A percentile compares a stretch with the other conserved stretches of the same genome.
phyloP scores from a whole-genome alignment of 2,329 filamentous ascomycete species.

The Torrubiella hemipterigena region DNA sequence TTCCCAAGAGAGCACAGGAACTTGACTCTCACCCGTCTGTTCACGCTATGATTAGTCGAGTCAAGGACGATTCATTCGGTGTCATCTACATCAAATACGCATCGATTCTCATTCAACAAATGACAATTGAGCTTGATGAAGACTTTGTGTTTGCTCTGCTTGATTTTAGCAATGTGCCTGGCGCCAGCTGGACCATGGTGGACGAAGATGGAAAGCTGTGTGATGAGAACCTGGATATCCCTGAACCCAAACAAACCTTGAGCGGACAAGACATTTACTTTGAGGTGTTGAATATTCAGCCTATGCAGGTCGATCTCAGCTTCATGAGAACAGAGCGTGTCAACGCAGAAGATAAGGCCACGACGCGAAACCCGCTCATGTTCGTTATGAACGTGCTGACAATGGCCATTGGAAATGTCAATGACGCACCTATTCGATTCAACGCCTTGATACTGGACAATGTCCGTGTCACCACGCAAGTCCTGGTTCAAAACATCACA shows the following conservation, averaged over 20 bases:
- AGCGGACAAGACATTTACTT: conserved; percentile 94
- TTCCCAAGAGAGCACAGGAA: conserved; percentile 92
- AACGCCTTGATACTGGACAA: conserved; percentile 94
- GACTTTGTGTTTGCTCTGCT: conserved; percentile 95
- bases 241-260: conserved; percentile 76
- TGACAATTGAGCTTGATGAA: conserved; percentile 95
- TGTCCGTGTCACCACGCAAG: conserved; percentile 74
- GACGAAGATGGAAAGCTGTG: conserved; percentile 76
- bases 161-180: conserved; percentile 88
- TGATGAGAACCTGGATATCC: conserved; percentile 81
- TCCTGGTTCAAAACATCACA: conserved; percentile 74
- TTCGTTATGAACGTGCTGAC: conserved; percentile 98
- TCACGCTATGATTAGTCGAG: conserved; percentile 79
- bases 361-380: conserved; percentile 88
- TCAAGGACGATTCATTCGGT: conserved; percentile 97
- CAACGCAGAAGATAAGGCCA: conserved; percentile 90
- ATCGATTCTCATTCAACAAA: conserved; percentile 84
- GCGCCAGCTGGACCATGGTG: conserved; percentile 59
- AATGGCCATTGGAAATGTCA: conserved; percentile 98
- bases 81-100: conserved; percentile 98
- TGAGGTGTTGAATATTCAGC: conserved; percentile 90
- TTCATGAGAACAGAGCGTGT: conserved; percentile 95
- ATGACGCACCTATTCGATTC: conserved; percentile 87
- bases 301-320: conserved; percentile 94
- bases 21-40: conserved; percentile 94